phyloP scores from a whole-genome alignment of 2,329 filamentous ascomycete genomes.

The Sarocladium strictum region DNA sequence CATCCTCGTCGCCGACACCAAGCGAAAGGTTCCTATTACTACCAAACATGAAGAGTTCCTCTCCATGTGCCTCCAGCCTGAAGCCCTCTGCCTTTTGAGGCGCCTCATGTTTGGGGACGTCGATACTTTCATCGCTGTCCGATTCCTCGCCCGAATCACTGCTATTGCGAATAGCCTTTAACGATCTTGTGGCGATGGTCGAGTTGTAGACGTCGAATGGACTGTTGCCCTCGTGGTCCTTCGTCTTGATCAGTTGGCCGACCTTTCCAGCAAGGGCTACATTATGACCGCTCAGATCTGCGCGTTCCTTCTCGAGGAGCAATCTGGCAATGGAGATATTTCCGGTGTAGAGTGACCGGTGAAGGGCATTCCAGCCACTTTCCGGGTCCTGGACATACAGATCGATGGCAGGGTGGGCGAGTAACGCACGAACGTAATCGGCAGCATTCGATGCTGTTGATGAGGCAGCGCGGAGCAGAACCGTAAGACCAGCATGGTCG shows the following conservation, averaged over 20 bases:
- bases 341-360: constrained; percentile 83
- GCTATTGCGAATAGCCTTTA: constrained; percentile 31
- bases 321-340: constrained; percentile 81
- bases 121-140: constrained; percentile 45
- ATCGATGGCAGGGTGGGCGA: constrained; percentile 79
- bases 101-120: background rate
- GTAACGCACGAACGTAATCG: constrained; percentile 69
- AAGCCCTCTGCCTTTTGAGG: constrained; percentile 14
- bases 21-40: constrained; percentile 94
- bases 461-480: constrained; percentile 79
- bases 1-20: constrained; percentile 91
- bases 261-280: constrained; percentile 54
- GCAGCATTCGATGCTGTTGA: constrained; percentile 64
- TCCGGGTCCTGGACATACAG: constrained; percentile 82
- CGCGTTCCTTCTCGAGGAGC: constrained; percentile 71
- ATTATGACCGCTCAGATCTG: constrained; percentile 55
- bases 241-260: constrained; percentile 82
- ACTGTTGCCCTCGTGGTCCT: constrained; percentile 90
- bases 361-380: constrained; percentile 92
- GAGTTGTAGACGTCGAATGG: constrained; percentile 89
- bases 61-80: constrained; percentile 41
- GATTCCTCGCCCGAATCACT: constrained; percentile 29
- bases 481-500: constrained; percentile 73
- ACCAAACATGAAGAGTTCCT: constrained; percentile 89
- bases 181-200: constrained; percentile 73